Percentiles rank a stretch among this genome's conserved stretches.
These are phyloP conservation scores for Moesziomyces globuligerus DNA, from an alignment of 1,284 basidiomycete species.

Conservation along the genomic window DNA sequence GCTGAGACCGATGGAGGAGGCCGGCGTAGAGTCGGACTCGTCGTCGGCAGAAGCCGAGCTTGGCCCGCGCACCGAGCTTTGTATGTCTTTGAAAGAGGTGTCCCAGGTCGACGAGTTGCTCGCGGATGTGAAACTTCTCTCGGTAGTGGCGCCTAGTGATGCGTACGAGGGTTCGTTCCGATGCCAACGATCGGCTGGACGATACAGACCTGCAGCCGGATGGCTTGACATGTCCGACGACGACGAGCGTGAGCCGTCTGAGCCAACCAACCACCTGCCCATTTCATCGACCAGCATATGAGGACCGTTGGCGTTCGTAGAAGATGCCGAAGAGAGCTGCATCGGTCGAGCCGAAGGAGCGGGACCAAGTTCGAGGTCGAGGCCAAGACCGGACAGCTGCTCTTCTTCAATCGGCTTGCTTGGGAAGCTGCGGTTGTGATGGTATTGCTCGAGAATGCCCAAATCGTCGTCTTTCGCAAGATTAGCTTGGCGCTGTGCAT, in stretches of 20 bases:
- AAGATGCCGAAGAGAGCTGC: neutral
- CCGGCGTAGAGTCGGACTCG: constrained; percentile 3
- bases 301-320: neutral
- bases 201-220: neutral
- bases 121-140: constrained; percentile 13
- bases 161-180: constrained; percentile 4
- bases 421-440: too few species aligned
- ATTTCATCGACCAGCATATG: constrained; percentile 25
- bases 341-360: neutral
- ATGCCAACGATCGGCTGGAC: neutral
- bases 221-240: neutral
- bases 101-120: constrained; percentile 21
- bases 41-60: neutral
- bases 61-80: neutral
- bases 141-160: constrained; percentile 18
- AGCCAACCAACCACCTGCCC: constrained; percentile 17
- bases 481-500: too few species aligned
- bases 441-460: too few species aligned
- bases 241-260: neutral
- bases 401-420: too few species aligned
- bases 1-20: constrained; percentile 21
- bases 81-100: constrained; percentile 18
- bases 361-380: constrained; percentile 2
- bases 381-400: constrained; percentile 10
- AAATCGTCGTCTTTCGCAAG: too few species aligned